Evolutionary conservation across 2,329 filamentous ascomycete genomes (phyloP).

Genomic region (Botrytis aclada): DNA sequence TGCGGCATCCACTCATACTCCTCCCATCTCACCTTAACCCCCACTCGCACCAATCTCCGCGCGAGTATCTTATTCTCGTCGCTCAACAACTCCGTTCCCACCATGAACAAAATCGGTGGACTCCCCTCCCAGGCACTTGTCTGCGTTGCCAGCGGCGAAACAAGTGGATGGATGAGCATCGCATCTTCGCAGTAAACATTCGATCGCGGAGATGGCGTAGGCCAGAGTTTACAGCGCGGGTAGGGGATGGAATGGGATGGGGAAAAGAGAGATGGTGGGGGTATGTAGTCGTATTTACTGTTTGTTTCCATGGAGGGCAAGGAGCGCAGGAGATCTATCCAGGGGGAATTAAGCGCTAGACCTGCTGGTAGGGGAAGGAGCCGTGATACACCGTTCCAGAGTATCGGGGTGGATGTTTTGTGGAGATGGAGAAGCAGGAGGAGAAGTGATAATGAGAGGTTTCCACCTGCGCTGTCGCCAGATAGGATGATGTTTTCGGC

Average conservation of each 20-base stretch:
- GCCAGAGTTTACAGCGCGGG: constrained; percentile 55
- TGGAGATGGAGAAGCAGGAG: constrained; percentile 66
- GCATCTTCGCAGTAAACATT: constrained; percentile 55
- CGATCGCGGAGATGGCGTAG: constrained; percentile 50
- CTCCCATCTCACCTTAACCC: constrained; percentile 61
- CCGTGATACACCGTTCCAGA: constrained; percentile 52
- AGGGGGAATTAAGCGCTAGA: constrained; percentile 61
- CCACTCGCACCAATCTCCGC: constrained; percentile 51
- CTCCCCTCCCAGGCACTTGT: constrained; percentile 53
- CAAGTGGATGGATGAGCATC: constrained; percentile 63
- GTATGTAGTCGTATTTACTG: constrained; percentile 61
- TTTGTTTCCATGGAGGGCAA: constrained; percentile 54
- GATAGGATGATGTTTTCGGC: constrained; percentile 66
- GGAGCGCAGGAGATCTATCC: constrained; percentile 67
- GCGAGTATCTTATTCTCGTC: constrained; percentile 66
- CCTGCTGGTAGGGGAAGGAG: constrained; percentile 66
- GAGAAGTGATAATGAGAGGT: constrained; percentile 63
- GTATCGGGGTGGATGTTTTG: constrained; percentile 55
- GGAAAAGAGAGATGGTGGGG: constrained; percentile 43
- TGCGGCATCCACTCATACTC: constrained; percentile 82
- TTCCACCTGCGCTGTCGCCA: constrained; percentile 73
- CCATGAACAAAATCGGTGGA: constrained; percentile 65
- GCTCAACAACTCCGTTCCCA: constrained; percentile 68
- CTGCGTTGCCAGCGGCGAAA: constrained; percentile 55
- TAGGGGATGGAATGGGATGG: constrained; percentile 40